These are phyloP conservation scores for Umbelopsis vinacea DNA, from an alignment of 192 early-diverging fungal species.

Conservation along the genomic window DNA sequence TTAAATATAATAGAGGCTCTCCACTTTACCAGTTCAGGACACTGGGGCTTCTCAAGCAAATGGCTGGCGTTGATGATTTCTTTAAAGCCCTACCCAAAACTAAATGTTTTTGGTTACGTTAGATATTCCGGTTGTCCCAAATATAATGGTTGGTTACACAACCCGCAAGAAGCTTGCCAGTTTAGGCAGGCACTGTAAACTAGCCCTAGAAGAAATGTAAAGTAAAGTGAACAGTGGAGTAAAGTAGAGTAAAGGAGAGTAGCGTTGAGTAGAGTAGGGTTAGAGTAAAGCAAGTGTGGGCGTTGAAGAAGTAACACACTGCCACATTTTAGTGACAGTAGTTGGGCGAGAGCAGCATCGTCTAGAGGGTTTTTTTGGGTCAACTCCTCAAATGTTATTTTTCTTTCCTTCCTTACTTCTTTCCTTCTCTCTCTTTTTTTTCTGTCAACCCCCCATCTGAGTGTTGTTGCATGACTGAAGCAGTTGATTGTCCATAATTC, in stretches of 20 bases:
- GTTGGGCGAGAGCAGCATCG: neutral
- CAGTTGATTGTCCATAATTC: constrained; percentile 3
- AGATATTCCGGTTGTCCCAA: neutral
- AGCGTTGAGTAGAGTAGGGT: too few relatives aligned
- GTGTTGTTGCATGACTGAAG: constrained; percentile 23
- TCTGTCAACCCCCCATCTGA: neutral
- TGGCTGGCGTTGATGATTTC: too few relatives aligned
- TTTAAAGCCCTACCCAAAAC: too few relatives aligned
- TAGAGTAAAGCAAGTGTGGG: too few relatives aligned
- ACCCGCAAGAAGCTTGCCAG: constrained; percentile 14
- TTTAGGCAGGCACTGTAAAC: constrained; percentile 2
- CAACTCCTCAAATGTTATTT: neutral
- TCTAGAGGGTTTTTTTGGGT: too few relatives aligned
- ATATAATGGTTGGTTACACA: neutral
- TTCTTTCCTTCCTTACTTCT: constrained; percentile 8
- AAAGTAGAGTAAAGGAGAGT: too few relatives aligned
- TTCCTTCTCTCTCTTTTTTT: constrained; percentile 19
- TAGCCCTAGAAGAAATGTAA: neutral
- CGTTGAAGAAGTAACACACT: neutral
- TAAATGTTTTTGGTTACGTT: neutral
- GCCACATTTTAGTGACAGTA: neutral
- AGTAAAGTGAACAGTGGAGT: too few relatives aligned
- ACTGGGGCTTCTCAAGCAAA: too few relatives aligned
- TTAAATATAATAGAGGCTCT: too few relatives aligned
- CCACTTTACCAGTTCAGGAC: too few relatives aligned